phyloP scores from a whole-genome alignment of 1,139 yeast species.

The Wickerhamomyces sp. region DNA sequence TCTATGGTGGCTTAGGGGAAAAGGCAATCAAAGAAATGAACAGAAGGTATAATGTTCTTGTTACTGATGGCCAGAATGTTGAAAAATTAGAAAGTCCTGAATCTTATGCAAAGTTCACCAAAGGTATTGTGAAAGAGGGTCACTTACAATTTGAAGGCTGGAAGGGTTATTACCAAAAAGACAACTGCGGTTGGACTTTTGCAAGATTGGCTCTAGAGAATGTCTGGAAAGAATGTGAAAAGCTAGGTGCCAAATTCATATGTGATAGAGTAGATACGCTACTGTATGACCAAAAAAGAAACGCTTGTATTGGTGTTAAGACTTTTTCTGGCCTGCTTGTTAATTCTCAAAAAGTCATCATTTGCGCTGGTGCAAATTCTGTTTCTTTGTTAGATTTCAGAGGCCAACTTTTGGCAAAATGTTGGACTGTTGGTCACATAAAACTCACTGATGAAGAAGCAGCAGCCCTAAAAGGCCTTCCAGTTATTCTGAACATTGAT shows the following conservation, averaged over 20 bases:
- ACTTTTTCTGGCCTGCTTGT: conserved; percentile 19
- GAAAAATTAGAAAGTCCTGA: conserved; percentile 6
- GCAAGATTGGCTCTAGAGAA: conserved; percentile 27
- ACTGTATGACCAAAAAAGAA: too few relatives aligned
- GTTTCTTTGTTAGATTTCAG: conserved; percentile 29
- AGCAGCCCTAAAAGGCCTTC: conserved; percentile 26
- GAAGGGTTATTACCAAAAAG: conserved; percentile 15
- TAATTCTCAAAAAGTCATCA: conserved; percentile 26
- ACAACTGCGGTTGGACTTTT: conserved; percentile 31
- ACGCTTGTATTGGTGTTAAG: conserved; percentile 9
- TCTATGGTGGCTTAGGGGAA: conserved; percentile 14
- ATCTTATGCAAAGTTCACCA: conserved; percentile 1
- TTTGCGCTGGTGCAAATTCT: conserved; percentile 36
- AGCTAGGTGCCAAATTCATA: conserved; percentile 31
- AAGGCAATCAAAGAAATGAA: too few relatives aligned
- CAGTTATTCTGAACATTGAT: conserved; percentile 34
- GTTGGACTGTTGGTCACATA: conserved; percentile 38
- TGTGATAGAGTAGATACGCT: conserved; percentile 25
- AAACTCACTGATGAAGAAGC: conserved; percentile 32
- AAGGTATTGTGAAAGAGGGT: conserved; percentile 4
- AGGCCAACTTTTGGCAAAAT: conserved; percentile 31
- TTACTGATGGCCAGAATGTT: conserved; percentile 2
- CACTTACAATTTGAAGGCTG: conserved; percentile 10
- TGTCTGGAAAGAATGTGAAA: conserved; percentile 25
- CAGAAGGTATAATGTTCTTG: not conserved